phyloP scores from a whole-genome alignment of 2,329 filamentous ascomycete species.

The Colletotrichum tofieldiae region DNA sequence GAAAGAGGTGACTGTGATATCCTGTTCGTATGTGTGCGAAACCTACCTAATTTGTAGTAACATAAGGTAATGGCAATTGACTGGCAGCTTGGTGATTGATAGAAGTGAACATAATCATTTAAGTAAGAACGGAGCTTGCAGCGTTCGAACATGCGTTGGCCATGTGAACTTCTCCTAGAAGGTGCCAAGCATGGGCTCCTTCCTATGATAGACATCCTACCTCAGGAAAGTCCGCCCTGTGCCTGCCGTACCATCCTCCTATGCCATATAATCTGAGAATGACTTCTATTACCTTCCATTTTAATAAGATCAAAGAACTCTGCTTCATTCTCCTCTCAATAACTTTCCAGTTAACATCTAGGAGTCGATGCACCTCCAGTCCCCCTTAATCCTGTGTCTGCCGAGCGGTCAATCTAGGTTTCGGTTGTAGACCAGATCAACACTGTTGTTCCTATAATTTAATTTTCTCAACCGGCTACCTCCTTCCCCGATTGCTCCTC shows the following conservation, averaged over 20 bases:
- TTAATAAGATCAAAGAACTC: not conserved
- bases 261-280: not conserved
- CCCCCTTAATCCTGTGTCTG: not conserved
- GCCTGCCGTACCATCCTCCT: not conserved
- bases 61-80: not conserved
- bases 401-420: not conserved
- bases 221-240: not conserved
- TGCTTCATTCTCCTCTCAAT: not conserved
- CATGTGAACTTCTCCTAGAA: not conserved
- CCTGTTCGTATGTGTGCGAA: not conserved
- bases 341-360: too few relatives aligned
- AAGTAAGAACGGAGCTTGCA: too few relatives aligned
- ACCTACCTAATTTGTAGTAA: not conserved
- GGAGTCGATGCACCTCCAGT: not conserved
- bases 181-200: not conserved
- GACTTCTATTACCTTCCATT: not conserved
- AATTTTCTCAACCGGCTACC: too few relatives aligned
- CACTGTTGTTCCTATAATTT: too few relatives aligned
- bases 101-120: not conserved
- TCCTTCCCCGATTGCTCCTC: not conserved
- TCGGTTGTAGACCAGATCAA: not conserved
- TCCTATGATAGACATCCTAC: not conserved
- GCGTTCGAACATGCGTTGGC: too few relatives aligned
- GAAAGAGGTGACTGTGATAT: not conserved
- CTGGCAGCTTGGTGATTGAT: too few relatives aligned